These are phyloP conservation scores for Talaromyces sp. DNA, from an alignment of 2,329 filamentous ascomycete genomes.

Conservation along the genomic window DNA sequence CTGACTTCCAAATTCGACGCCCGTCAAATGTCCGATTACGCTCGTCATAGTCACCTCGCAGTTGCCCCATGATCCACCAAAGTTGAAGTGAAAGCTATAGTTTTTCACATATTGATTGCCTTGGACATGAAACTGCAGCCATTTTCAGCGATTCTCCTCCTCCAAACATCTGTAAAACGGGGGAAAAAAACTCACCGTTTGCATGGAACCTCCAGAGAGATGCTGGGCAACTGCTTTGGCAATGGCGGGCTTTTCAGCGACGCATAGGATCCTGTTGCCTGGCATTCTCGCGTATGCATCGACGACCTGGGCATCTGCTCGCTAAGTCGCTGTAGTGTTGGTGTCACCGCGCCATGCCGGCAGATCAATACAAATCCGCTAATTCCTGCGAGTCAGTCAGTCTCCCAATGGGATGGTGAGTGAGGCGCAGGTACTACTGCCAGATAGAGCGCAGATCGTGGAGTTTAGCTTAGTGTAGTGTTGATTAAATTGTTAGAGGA, in stretches of 20 bases:
- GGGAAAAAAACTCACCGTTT: constrained; percentile 59
- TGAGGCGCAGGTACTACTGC: not conserved
- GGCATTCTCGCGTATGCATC: constrained; percentile 4
- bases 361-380: not conserved
- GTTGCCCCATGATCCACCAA: constrained; percentile 70
- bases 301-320: not conserved
- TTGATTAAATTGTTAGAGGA: not conserved
- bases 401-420: not conserved
- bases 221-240: constrained; percentile 90
- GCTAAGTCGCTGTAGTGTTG: not conserved
- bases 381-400: not conserved
- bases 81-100: constrained; percentile 85
- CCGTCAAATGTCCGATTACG: constrained; percentile 80
- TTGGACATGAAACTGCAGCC: constrained; percentile 57
- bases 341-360: not conserved
- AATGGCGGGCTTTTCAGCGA: constrained; percentile 88
- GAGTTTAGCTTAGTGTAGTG: not conserved
- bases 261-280: constrained; percentile 57
- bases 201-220: constrained; percentile 68
- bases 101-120: constrained; percentile 82
- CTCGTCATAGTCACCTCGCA: constrained; percentile 91
- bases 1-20: constrained; percentile 66
- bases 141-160: constrained; percentile 10
- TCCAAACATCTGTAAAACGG: too few relatives aligned
- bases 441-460: not conserved